Conservation (phyloP, 306 rosid genomes). For the Parietaria judaica region DNA sequence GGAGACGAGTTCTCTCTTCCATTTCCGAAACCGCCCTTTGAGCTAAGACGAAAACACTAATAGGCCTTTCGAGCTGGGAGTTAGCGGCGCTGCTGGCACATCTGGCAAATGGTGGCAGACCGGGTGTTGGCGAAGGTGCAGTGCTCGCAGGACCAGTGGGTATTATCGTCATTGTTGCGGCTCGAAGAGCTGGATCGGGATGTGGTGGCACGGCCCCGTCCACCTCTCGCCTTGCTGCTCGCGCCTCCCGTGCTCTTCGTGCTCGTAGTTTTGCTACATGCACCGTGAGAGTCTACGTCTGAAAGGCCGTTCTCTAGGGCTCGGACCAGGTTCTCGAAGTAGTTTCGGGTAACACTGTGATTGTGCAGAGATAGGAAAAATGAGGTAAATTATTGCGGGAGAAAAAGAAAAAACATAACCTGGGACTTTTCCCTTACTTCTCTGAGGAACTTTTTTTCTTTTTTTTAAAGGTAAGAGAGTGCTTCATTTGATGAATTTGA, state of each 20-base stretch:
- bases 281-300: conserved; percentile 35
- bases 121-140: conserved; percentile 38
- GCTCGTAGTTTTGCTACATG: conserved; percentile 33
- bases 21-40: not conserved
- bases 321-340: conserved; percentile 44
- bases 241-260: conserved; percentile 30
- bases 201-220: conserved; percentile 36
- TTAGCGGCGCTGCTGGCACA: conserved; percentile 38
- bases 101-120: conserved; percentile 33
- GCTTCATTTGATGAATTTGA: too few relatives aligned
- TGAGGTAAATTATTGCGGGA: conserved; percentile 6
- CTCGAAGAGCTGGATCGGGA: conserved; percentile 21
- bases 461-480: too few relatives aligned
- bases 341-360: conserved; percentile 43
- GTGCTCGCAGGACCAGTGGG: conserved; percentile 47
- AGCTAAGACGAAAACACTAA: conserved; percentile 1
- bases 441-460: too few relatives aligned
- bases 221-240: conserved; percentile 36
- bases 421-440: not conserved
- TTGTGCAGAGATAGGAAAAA: conserved; percentile 4
- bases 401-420: not conserved
- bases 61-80: conserved; percentile 2
- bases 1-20: not conserved
- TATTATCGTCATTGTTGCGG: conserved; percentile 27
- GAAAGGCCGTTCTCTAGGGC: conserved; percentile 47